Evolutionary conservation across 1,284 basidiomycete species (phyloP), one percentile per base, ranked within the genome.

Genomic region (Leccinum subrobustum): DNA sequence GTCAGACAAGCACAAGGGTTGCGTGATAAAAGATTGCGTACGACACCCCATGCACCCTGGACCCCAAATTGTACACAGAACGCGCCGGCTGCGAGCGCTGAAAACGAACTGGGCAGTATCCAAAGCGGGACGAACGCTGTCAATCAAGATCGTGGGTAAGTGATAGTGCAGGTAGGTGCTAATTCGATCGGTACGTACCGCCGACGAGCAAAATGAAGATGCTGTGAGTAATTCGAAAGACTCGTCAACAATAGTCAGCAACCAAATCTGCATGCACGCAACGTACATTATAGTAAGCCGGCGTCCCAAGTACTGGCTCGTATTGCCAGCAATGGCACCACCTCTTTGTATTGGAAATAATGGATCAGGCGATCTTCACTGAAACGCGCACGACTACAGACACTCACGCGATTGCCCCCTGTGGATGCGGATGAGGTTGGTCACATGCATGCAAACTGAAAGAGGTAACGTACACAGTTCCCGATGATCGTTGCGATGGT

Each of bases 401-500:
- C 11, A 66, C 74, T 67, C 52, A 83, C 89, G 78, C 75, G 57
- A 94, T 83, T 35, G 91, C 92, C 59, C 93, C 92, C 91, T 83
- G 71, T 4, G n/a, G 14, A 52, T 60, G 18, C 47, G 56, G 27
- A 54, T 4, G 39, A 68, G 52, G 92, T 84, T 7, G 93, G 78
- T 1, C 91, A 92, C 88, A 89, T 95, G 77, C 84, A 5, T 27
- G 0, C 29, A 27, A 54, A 54, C 56, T 12, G 42, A 54, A 11
- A 50, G 55, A 23, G 54, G 57, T 91, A 92, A 83, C 81, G 70
- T 77, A 87, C 91, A 67, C 86, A 90, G 74, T 92, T 95, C 37
- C 91, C 89, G 64, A 98, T 93, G 72, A 98, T 98, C 7, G 95
- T 97, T 0, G 93, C 92, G 33, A 92, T 81, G 2, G 92, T 92